These are phyloP conservation scores for Aspergillaceae sp. DNA, from an alignment of 2,329 filamentous ascomycete species.

Conservation along the genomic window DNA sequence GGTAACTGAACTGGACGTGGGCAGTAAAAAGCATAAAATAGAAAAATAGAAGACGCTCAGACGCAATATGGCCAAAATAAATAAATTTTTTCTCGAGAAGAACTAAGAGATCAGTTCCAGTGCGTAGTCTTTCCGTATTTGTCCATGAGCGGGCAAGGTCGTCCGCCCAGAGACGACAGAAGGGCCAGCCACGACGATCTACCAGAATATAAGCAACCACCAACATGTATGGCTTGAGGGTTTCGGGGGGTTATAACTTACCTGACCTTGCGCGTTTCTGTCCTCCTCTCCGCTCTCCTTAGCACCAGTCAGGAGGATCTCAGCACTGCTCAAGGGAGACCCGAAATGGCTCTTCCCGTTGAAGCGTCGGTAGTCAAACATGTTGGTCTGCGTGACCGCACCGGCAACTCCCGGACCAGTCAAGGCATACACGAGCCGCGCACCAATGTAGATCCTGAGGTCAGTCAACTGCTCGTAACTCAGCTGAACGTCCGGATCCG, in stretches of 20 bases:
- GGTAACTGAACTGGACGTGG: not conserved
- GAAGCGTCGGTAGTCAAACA: slow-evolving; percentile 70
- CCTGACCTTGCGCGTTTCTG: slow-evolving; percentile 51
- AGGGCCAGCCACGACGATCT: slow-evolving; percentile 66
- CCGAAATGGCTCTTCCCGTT: slow-evolving; percentile 62
- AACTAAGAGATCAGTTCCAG: slow-evolving; percentile 42
- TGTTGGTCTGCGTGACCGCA: slow-evolving; percentile 74
- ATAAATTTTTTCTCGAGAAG: too few relatives aligned
- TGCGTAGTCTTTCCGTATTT: slow-evolving; percentile 64
- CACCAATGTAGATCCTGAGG: slow-evolving; percentile 69
- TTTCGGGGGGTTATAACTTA: slow-evolving; percentile 29
- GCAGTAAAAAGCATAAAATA: too few relatives aligned
- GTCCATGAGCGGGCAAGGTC: slow-evolving; percentile 54
- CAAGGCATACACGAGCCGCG: slow-evolving; percentile 76
- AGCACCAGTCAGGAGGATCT: slow-evolving; percentile 56
- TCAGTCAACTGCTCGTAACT: slow-evolving; percentile 66
- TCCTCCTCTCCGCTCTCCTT: slow-evolving; percentile 22
- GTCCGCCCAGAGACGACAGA: slow-evolving; percentile 62
- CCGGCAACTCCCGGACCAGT: slow-evolving; percentile 78
- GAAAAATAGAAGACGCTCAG: not conserved
- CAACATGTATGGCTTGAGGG: not conserved
- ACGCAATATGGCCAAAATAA: too few relatives aligned
- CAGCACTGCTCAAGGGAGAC: slow-evolving; percentile 67
- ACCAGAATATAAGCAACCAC: not conserved
- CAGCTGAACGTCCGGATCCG: slow-evolving; percentile 52